Conservation (phyloP, 2,329 filamentous ascomycete species). For the Rhynchosporium graminicola region DNA sequence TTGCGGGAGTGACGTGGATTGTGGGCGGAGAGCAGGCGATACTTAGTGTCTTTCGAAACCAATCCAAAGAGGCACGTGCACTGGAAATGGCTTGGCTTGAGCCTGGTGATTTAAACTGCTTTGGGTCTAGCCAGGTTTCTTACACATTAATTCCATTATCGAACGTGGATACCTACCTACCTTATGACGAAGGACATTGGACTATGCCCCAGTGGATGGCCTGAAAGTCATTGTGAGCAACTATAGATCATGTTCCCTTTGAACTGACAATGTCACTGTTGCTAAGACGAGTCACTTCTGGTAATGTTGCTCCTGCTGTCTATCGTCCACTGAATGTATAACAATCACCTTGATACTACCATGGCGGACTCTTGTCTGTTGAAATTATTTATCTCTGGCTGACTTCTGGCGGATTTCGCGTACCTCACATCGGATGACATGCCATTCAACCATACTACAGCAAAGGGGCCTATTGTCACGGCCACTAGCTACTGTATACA, state of each 20-base stretch:
- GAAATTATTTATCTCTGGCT: too few relatives aligned
- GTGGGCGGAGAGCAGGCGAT: slow-evolving; percentile 18
- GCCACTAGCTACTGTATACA: too few relatives aligned
- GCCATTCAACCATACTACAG: too few relatives aligned
- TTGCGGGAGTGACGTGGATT: slow-evolving; percentile 24
- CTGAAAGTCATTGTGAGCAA: neutral
- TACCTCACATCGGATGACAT: too few relatives aligned
- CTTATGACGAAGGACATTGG: too few relatives aligned
- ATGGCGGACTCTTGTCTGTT: too few relatives aligned
- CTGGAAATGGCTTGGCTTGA: neutral
- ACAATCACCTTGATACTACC: too few relatives aligned
- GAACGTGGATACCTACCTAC: too few relatives aligned
- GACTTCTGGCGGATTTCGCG: too few relatives aligned
- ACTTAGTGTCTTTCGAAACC: slow-evolving; percentile 10
- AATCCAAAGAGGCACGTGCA: slow-evolving; percentile 3
- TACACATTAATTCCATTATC: neutral
- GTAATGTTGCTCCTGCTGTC: too few relatives aligned
- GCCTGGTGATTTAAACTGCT: neutral
- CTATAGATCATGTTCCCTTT: neutral
- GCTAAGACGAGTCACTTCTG: slow-evolving; percentile 2
- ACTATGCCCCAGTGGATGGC: neutral
- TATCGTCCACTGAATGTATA: too few relatives aligned
- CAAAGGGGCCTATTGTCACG: too few relatives aligned
- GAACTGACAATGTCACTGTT: neutral
- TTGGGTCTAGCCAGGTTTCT: neutral